A percentile compares a stretch with the other conserved stretches of the same genome.
phyloP scores from a whole-genome alignment of 257 asterid species.

The Marsdenia floribunda region DNA sequence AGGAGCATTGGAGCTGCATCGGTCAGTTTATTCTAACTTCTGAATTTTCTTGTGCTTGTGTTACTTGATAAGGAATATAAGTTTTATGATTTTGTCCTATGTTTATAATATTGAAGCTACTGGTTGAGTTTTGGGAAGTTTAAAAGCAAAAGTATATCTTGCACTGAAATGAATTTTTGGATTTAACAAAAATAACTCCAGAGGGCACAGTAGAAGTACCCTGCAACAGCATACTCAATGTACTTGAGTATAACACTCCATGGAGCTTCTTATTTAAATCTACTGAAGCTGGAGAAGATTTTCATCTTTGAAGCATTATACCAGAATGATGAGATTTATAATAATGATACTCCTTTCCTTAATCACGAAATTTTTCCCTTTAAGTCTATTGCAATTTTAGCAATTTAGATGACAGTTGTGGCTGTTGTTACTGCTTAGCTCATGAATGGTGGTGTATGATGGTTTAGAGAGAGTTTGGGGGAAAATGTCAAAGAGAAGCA shows the following conservation, averaged over 20 bases:
- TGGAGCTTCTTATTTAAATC: neutral
- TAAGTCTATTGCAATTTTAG: neutral
- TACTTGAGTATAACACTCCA: neutral
- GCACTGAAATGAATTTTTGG: neutral
- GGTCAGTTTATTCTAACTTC: neutral
- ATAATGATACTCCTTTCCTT: neutral
- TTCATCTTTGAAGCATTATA: neutral
- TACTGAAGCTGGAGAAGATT: neutral
- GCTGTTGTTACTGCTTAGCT: neutral
- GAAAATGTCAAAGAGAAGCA: neutral
- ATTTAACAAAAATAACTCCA: neutral
- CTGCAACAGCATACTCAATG: neutral
- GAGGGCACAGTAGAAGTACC: neutral
- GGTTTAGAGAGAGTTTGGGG: neutral
- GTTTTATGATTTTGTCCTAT: neutral
- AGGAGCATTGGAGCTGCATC: neutral
- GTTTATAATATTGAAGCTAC: neutral
- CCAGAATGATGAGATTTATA: neutral
- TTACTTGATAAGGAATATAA: neutral
- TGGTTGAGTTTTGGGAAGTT: neutral
- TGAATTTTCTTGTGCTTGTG: neutral
- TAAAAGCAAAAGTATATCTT: neutral
- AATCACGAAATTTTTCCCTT: neutral
- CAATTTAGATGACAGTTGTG: neutral
- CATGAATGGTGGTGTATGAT: neutral